These are phyloP conservation scores for Vicia faba DNA, from an alignment of 306 rosid genomes.

Conservation along the genomic window DNA sequence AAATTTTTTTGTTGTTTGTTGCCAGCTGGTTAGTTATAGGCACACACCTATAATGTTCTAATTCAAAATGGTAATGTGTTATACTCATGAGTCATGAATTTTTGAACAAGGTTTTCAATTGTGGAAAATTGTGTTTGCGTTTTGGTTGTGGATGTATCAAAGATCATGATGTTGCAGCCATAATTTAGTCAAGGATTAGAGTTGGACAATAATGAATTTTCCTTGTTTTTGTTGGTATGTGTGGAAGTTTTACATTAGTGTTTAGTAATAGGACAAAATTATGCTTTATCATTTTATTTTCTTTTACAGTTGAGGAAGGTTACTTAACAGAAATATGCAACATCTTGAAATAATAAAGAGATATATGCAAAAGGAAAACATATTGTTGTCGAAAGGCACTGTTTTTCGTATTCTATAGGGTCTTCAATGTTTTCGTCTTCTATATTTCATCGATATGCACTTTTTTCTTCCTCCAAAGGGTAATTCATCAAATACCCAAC, in stretches of 20 bases:
- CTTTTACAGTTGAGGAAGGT: constrained; percentile 9
- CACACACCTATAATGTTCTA: too few species aligned
- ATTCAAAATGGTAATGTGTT: neutral
- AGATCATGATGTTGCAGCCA: neutral
- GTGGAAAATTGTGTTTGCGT: too few species aligned
- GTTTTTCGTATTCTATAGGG: too few species aligned
- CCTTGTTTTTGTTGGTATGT: constrained; percentile 1
- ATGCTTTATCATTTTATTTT: constrained; percentile 4
- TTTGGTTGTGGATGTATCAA: neutral
- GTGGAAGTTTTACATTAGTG: neutral
- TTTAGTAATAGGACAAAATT: neutral
- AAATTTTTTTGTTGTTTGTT: neutral
- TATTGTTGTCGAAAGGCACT: too few species aligned
- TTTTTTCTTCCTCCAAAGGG: constrained; percentile 15
- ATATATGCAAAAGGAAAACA: constrained; percentile 19
- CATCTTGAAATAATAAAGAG: neutral
- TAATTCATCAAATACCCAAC: constrained; percentile 14
- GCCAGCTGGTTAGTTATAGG: neutral
- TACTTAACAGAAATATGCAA: constrained; percentile 1
- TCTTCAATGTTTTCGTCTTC: too few species aligned
- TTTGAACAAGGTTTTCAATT: neutral
- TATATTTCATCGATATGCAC: constrained; percentile 3
- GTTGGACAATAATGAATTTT: neutral
- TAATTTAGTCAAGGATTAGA: neutral
- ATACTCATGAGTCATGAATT: neutral